A percentile compares a stretch with the other conserved stretches of the same genome.
Conservation (phyloP, 2,329 filamentous ascomycete genomes). For the Nigrospora oryzae region DNA sequence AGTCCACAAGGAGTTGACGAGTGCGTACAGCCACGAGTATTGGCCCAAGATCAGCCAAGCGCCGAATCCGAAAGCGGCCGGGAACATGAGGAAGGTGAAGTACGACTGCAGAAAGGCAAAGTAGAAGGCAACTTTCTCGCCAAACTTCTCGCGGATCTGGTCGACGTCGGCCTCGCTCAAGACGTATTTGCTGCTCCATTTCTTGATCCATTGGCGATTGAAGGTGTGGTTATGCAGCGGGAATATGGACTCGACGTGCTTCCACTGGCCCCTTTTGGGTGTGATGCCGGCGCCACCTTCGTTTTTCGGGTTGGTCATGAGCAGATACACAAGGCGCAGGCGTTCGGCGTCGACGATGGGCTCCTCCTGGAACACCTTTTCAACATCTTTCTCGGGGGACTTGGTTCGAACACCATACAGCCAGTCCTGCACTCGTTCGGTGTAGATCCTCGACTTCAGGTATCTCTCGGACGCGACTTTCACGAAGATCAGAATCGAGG, state of each 20-base stretch:
- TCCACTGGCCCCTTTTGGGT: slow-evolving; percentile 61
- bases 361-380: slow-evolving; percentile 59
- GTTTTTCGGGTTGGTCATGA: slow-evolving; percentile 65
- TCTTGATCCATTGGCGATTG: slow-evolving; percentile 68
- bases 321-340: slow-evolving; percentile 76
- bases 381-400: slow-evolving; percentile 66
- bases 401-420: slow-evolving; percentile 76
- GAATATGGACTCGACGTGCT: slow-evolving; percentile 65
- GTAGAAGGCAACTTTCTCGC: slow-evolving; percentile 85
- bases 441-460: slow-evolving; percentile 73
- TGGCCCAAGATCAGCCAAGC: slow-evolving; percentile 77
- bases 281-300: slow-evolving; percentile 76
- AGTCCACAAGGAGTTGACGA: slow-evolving; percentile 76
- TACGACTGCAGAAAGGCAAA: slow-evolving; percentile 92
- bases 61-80: slow-evolving; percentile 66
- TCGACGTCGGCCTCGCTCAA: slow-evolving; percentile 60
- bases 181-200: slow-evolving; percentile 64
- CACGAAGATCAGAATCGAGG: slow-evolving; percentile 75
- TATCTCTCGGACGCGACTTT: slow-evolving; percentile 69
- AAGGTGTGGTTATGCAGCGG: slow-evolving; percentile 70
- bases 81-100: slow-evolving; percentile 77
- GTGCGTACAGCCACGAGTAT: slow-evolving; percentile 74
- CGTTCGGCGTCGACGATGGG: slow-evolving; percentile 83
- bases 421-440: slow-evolving; percentile 87
- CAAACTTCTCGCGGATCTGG: slow-evolving; percentile 67